Evolutionary conservation across 768 basidiomycete species (phyloP).

Genomic region (Psilocybe sp.): DNA sequence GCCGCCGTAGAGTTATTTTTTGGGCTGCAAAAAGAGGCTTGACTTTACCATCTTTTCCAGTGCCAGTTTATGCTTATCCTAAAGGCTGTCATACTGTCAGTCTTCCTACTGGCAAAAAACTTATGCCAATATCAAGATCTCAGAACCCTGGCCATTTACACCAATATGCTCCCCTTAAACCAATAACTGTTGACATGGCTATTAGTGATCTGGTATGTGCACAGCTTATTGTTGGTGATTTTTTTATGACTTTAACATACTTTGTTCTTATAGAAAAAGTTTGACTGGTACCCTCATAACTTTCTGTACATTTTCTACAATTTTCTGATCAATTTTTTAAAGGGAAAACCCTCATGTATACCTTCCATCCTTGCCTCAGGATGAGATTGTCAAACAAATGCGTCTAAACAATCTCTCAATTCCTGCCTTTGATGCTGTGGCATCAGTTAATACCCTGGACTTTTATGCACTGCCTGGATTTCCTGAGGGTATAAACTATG

Average conservation of each 20-base stretch:
- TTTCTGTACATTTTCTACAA: background rate
- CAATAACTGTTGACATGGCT: constrained; percentile 62
- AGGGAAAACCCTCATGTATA: constrained; percentile 58
- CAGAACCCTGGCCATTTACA: constrained; percentile 34
- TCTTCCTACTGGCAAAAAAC: constrained; percentile 41
- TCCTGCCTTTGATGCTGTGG: constrained; percentile 39
- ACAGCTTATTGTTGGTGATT: background rate
- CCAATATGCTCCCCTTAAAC: constrained; percentile 57
- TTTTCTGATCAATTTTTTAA: background rate
- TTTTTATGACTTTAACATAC: constrained; percentile 5
- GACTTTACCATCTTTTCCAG: constrained; percentile 57
- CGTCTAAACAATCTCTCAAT: constrained; percentile 42
- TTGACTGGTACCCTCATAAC: constrained; percentile 57
- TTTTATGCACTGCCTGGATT: constrained; percentile 42
- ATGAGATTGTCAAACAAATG: constrained; percentile 21
- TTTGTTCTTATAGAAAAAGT: constrained; percentile 44
- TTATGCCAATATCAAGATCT: constrained; percentile 44
- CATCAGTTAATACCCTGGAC: constrained; percentile 1
- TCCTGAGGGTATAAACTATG: constrained; percentile 38
- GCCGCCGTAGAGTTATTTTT: constrained; percentile 65
- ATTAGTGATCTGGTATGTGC: constrained; percentile 64
- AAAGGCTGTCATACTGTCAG: constrained; percentile 28
- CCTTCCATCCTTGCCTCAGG: constrained; percentile 30
- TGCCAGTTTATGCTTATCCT: constrained; percentile 56
- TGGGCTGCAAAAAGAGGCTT: constrained; percentile 59